Base-by-base conservation (phyloP, 164 flowering plant species). In the Malania oleifera region DNA sequence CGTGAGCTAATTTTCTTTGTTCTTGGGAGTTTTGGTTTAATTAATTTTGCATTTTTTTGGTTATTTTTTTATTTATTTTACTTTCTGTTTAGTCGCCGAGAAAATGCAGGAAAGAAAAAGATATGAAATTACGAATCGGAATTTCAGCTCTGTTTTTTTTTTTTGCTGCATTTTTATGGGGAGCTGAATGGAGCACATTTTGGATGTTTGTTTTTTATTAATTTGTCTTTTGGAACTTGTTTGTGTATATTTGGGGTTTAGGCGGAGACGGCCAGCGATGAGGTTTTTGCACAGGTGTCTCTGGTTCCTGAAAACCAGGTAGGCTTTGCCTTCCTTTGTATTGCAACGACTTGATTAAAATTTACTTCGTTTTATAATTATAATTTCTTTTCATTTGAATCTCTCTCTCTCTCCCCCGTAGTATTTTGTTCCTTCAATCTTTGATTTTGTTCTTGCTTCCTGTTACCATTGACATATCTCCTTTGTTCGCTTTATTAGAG, bases 221-320 rank as follows among this genome's bases (percentile, higher is more conserved):
- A 38, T 38, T 38, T 7, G 41, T 5, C 1, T 46, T 20, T 59
- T 48, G 26, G 35, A 15, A 9, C 37, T 26, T 19, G 52, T 56
- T 54, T 14, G 28, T 52, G n/a, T n/a, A n/a, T n/a, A n/a, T n/a
- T n/a, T n/a, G n/a, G n/a, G n/a, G n/a, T n/a, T n/a, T n/a, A n/a
- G n/a, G n/a, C n/a, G n/a, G n/a, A n/a, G 67, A 77, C 62, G 3
- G 80, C 80, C 3, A 85, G 70, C 0, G 99, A 95, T 67, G 97
- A 95, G 66, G 95, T 86, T 38, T 95, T 81, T 59, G 93, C 97
- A 0, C 89, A 85, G 68, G 93, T 95, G 26, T 79, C 93, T 5
- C 76, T 95, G 56, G 47, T 78, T 77, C 88, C 89, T 59, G 90
- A 90, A 56, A 66, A 19, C 50, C 80, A 86, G 97, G 99, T 87